phyloP scores from a whole-genome alignment of 176 grass and related monocot species.

The Poa annua region DNA sequence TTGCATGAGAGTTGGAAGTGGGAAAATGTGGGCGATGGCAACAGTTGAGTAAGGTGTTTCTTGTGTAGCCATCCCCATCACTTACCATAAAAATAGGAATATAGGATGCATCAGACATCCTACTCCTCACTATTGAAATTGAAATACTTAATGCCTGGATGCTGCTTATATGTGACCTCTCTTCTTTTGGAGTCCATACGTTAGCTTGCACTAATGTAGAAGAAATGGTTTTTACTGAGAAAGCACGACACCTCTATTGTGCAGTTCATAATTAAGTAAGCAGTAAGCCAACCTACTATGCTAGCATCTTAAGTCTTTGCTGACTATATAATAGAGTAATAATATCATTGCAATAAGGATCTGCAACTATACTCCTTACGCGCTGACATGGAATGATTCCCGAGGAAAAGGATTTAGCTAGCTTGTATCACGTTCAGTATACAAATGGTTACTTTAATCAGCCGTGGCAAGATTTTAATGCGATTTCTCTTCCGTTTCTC shows the following conservation, averaged over 20 bases:
- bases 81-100: neutral
- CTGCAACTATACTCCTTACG: neutral
- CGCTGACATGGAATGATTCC: slow-evolving; percentile 1
- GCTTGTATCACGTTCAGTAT: neutral
- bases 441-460: neutral
- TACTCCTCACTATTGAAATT: neutral
- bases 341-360: neutral
- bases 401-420: neutral
- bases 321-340: neutral
- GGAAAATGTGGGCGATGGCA: neutral
- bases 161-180: neutral
- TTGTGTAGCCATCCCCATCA: neutral
- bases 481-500: neutral
- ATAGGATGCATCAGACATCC: neutral
- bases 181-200: neutral
- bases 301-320: neutral
- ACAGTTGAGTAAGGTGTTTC: neutral
- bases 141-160: neutral
- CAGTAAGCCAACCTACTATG: neutral
- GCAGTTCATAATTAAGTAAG: slow-evolving; percentile 10
- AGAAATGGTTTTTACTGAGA: neutral
- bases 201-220: neutral
- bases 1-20: slow-evolving; percentile 10
- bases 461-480: neutral
- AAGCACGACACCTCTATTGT: neutral